A percentile compares a stretch with the other conserved stretches of the same genome.
phyloP scores from a whole-genome alignment of 805 yeast genomes.

The Ogataea thermomethanolica region DNA sequence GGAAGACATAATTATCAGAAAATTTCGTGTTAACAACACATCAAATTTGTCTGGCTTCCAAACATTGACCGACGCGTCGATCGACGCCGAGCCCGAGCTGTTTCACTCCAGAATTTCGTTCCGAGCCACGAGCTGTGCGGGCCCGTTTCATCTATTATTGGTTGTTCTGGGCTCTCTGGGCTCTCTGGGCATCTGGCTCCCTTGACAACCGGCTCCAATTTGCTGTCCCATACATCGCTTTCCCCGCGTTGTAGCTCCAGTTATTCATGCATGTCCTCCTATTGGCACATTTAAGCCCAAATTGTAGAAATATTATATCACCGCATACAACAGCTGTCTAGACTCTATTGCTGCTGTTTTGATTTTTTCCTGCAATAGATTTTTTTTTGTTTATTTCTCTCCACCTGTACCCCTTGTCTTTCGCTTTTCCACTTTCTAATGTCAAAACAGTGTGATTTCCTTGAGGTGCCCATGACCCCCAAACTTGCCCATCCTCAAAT shows the following conservation, averaged over 20 bases:
- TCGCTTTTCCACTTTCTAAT: slow-evolving; percentile 1
- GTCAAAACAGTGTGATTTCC: slow-evolving; percentile 9
- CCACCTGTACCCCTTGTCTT: background rate
- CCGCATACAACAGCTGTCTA: slow-evolving; percentile 3
- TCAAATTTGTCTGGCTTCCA: slow-evolving; percentile 2
- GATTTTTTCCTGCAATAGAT: slow-evolving; percentile 6
- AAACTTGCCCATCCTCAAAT: slow-evolving; percentile 21
- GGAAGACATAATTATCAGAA: slow-evolving; percentile 7
- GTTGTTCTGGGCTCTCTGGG: background rate
- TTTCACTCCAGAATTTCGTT: no score
- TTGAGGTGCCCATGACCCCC: slow-evolving; percentile 30
- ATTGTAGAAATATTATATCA: background rate
- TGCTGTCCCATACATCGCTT: no score
- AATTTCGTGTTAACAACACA: slow-evolving; percentile 8
- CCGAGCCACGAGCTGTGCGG: no score
- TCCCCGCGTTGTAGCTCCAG: no score
- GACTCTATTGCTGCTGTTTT: background rate
- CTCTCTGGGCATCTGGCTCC: no score
- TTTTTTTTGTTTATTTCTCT: slow-evolving; percentile 4
- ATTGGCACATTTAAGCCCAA: no score
- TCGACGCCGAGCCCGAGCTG: background rate
- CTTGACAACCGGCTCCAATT: no score
- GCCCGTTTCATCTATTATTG: background rate
- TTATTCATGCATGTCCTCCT: no score
- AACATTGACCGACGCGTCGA: slow-evolving; percentile 2